phyloP scores from a whole-genome alignment of 345 rosid species.

The Turritis glabra region DNA sequence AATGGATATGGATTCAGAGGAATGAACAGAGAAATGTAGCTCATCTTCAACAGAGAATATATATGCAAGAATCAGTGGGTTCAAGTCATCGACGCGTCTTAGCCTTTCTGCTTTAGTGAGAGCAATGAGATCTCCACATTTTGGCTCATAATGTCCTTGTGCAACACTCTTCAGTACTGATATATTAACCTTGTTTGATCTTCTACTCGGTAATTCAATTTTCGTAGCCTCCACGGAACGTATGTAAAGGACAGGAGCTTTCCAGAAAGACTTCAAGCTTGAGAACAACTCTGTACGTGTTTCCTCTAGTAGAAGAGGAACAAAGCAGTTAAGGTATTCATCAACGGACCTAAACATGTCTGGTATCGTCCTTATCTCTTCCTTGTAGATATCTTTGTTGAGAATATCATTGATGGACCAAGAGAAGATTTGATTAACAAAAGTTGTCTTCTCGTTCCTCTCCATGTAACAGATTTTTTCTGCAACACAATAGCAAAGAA shows the following conservation, averaged over 20 bases:
- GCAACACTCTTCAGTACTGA: background rate
- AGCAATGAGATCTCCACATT: constrained; percentile 43
- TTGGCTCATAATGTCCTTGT: constrained; percentile 33
- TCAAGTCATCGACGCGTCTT: constrained; percentile 31
- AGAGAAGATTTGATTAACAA: constrained; percentile 32
- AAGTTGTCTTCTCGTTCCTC: background rate
- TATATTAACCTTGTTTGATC: constrained; percentile 22
- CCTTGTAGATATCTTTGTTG: constrained; percentile 35
- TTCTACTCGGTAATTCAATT: background rate
- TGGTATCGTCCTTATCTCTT: constrained; percentile 39
- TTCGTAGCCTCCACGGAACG: background rate
- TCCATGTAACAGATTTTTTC: constrained; percentile 9
- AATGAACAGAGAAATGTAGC: constrained; percentile 17
- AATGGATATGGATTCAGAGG: constrained; percentile 32
- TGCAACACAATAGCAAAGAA: background rate
- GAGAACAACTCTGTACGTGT: constrained; percentile 42
- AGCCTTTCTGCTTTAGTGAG: constrained; percentile 35
- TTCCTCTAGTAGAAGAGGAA: constrained; percentile 41
- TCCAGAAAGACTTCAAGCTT: constrained; percentile 22
- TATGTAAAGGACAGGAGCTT: constrained; percentile 25
- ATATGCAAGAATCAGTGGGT: constrained; percentile 34
- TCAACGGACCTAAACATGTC: constrained; percentile 28
- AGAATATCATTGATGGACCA: constrained; percentile 40
- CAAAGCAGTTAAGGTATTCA: constrained; percentile 36
- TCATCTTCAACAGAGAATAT: background rate